A percentile compares a stretch with the other conserved stretches of the same genome.
Evolutionary conservation across 2,329 filamentous ascomycete genomes (phyloP).

Genomic region (Aspergillus aculeatinus): DNA sequence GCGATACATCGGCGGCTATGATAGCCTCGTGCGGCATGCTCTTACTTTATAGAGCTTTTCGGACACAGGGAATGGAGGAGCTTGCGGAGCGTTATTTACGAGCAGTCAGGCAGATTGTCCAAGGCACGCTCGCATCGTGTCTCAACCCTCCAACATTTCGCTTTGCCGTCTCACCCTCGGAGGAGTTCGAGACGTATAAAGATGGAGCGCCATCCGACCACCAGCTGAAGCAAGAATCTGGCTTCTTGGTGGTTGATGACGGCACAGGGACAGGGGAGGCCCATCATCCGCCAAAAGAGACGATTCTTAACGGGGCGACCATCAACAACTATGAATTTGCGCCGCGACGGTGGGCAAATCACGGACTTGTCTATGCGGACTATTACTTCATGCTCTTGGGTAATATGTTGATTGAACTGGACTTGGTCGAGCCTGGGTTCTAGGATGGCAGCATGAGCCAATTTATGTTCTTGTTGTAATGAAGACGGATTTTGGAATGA

Average conservation of each 20-base stretch:
- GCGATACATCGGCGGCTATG: constrained; percentile 45
- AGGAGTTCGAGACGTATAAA: not conserved
- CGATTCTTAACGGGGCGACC: constrained; percentile 47
- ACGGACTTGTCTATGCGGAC: constrained; percentile 46
- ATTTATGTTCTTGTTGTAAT: no score
- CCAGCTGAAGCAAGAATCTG: not conserved
- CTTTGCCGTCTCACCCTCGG: not conserved
- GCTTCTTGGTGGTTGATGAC: constrained; percentile 1
- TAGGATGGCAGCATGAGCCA: no score
- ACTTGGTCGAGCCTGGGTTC: constrained; percentile 1
- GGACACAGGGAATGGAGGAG: not conserved
- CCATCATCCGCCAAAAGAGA: constrained; percentile 30
- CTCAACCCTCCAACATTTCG: constrained; percentile 2
- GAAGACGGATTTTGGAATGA: rapidly evolving
- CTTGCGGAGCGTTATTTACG: constrained; percentile 6
- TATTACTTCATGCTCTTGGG: constrained; percentile 45
- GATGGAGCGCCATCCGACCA: not conserved
- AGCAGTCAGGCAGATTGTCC: constrained; percentile 9
- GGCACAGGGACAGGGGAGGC: no score
- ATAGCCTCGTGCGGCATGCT: constrained; percentile 45
- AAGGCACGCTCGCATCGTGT: constrained; percentile 12
- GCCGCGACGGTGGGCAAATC: constrained; percentile 39
- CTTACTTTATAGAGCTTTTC: constrained; percentile 37
- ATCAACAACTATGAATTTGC: constrained; percentile 45
- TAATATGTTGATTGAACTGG: constrained; percentile 40